Evolutionary conservation across 2,329 filamentous ascomycete species (phyloP).

Genomic region (Exophiala phaeomuriformis): DNA sequence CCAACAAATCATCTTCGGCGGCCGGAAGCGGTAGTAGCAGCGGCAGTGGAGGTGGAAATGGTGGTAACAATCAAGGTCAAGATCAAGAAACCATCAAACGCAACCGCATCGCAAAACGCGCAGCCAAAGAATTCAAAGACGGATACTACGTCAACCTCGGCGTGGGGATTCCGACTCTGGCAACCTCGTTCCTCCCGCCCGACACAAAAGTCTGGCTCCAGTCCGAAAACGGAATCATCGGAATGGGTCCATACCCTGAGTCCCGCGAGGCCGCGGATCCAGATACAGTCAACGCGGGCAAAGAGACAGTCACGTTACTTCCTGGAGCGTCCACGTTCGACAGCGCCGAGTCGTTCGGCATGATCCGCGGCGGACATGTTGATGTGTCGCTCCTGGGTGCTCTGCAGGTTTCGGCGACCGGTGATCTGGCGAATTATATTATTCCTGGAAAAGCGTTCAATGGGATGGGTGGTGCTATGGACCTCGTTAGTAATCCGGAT

Average conservation of each 20-base stretch:
- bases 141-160: constrained; percentile 75
- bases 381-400: constrained; percentile 78
- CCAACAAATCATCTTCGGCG: constrained; percentile 9
- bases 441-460: constrained; percentile 78
- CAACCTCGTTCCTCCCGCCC: constrained; percentile 64
- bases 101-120: constrained; percentile 66
- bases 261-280: constrained; percentile 63
- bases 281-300: constrained; percentile 79
- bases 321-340: constrained; percentile 72
- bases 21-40: not conserved
- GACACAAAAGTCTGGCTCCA: constrained; percentile 71
- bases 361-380: constrained; percentile 80
- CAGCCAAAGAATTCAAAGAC: constrained; percentile 71
- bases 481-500: constrained; percentile 63
- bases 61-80: constrained; percentile 11
- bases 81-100: constrained; percentile 49
- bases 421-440: constrained; percentile 85
- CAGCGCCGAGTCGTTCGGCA: constrained; percentile 72
- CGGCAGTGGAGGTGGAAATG: too few relatives aligned
- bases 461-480: constrained; percentile 77
- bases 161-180: constrained; percentile 74
- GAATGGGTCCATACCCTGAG: constrained; percentile 72
- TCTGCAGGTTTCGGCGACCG: constrained; percentile 68
- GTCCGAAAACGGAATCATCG: constrained; percentile 78
- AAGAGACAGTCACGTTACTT: constrained; percentile 75